Evolutionary conservation across 257 asterid species (phyloP).

Genomic region (Gardenia jasminoides): DNA sequence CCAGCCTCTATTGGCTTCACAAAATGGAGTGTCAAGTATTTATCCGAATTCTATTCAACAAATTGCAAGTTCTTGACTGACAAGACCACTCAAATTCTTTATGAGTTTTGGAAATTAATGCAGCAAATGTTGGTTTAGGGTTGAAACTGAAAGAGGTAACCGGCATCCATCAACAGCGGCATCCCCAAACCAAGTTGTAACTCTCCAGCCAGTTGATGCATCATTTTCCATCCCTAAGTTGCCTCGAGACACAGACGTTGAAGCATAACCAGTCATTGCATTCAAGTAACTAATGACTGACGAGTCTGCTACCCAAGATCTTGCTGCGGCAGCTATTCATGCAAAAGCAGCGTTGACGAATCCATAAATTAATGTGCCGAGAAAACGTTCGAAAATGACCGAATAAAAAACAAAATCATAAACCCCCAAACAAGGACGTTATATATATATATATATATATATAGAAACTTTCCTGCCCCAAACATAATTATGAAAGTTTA

Average conservation of each 20-base stretch:
- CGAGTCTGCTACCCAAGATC: not conserved
- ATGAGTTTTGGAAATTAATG: not conserved
- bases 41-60: not conserved
- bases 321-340: no score
- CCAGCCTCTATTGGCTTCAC: not conserved
- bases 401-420: no score
- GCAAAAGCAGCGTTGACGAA: no score
- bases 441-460: no score
- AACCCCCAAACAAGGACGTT: no score
- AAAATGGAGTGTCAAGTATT: not conserved
- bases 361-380: no score
- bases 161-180: not conserved
- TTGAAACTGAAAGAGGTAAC: not conserved
- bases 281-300: not conserved
- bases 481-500: no score
- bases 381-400: no score
- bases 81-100: not conserved
- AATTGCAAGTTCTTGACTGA: not conserved
- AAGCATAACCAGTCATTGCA: not conserved
- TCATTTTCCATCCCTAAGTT: slow-evolving; percentile 2
- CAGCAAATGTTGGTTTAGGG: not conserved
- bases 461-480: no score
- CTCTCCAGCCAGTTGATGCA: not conserved
- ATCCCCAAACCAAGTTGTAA: not conserved
- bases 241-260: not conserved